These are phyloP conservation scores for Scopulariopsis brevicaulis DNA, from an alignment of 2,329 filamentous ascomycete species.

Conservation along the genomic window DNA sequence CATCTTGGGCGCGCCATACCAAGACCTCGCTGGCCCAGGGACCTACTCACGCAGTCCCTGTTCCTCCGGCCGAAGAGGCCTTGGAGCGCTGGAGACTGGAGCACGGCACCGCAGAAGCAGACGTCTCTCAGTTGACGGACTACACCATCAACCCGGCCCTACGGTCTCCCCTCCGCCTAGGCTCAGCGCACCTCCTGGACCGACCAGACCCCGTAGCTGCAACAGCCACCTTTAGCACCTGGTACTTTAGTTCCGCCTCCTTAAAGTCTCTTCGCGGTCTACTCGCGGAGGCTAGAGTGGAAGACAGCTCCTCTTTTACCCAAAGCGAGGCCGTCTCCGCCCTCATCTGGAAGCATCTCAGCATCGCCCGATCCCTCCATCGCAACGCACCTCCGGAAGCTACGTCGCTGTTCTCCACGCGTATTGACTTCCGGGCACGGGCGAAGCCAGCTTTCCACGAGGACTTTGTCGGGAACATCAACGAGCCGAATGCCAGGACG, in stretches of 20 bases:
- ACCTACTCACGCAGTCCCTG: background rate
- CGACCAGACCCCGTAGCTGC: background rate
- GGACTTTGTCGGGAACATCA: background rate
- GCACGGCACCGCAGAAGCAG: background rate
- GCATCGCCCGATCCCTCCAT: background rate
- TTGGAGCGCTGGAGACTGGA: background rate
- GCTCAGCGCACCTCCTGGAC: background rate
- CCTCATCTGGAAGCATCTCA: background rate
- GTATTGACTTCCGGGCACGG: background rate
- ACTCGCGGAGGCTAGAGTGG: background rate
- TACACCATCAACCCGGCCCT: background rate
- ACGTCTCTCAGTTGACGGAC: background rate
- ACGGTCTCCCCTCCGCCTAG: background rate
- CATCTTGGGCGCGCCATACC: background rate
- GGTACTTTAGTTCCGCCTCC: background rate
- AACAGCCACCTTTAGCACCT: background rate
- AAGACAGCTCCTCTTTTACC: background rate
- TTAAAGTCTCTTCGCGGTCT: background rate
- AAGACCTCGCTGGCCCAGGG: background rate
- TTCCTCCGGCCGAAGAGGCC: background rate
- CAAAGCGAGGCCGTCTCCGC: background rate
- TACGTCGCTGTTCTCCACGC: background rate
- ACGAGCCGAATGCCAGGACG: background rate
- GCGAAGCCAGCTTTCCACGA: background rate
- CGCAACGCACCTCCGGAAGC: background rate